Evolutionary conservation across 2,329 filamentous ascomycete species (phyloP).

Genomic region (Colletotrichum cereale): DNA sequence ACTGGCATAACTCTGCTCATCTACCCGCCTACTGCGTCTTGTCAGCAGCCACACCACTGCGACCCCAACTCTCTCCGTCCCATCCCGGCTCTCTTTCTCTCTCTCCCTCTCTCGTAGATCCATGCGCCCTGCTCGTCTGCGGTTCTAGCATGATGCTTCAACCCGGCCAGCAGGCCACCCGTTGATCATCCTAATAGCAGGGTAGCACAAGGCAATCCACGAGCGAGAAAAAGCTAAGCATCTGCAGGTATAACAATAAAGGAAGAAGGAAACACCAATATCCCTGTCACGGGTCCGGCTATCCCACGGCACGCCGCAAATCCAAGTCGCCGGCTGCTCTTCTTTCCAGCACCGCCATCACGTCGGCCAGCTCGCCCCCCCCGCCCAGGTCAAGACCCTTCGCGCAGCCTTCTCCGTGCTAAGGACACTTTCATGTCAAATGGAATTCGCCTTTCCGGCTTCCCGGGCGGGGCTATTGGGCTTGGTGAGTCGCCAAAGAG

Average conservation of each 20-base stretch:
- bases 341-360: constrained; percentile 39
- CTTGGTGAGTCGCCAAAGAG: constrained; percentile 1
- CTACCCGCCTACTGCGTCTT: constrained; percentile 29
- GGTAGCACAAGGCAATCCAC: neutral
- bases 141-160: constrained; percentile 2
- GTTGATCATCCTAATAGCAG: neutral
- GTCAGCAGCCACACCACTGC: constrained; percentile 29
- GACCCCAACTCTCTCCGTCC: neutral
- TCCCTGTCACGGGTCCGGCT: constrained; percentile 23
- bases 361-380: constrained; percentile 1
- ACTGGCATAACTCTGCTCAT: constrained; percentile 35
- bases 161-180: neutral
- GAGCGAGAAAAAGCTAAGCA: neutral
- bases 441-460: neutral
- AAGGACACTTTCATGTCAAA: neutral
- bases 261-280: neutral
- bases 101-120: neutral
- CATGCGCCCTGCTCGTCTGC: constrained; percentile 23
- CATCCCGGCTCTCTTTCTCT: constrained; percentile 27
- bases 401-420: constrained; percentile 17
- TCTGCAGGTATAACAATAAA: neutral
- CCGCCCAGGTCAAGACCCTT: neutral
- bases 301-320: constrained; percentile 1
- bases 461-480: neutral
- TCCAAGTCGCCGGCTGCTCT: constrained; percentile 27